Percentiles rank a stretch among this genome's conserved stretches.
phyloP scores from a whole-genome alignment of 2,329 filamentous ascomycete species.

The Hypoxylon sp. region DNA sequence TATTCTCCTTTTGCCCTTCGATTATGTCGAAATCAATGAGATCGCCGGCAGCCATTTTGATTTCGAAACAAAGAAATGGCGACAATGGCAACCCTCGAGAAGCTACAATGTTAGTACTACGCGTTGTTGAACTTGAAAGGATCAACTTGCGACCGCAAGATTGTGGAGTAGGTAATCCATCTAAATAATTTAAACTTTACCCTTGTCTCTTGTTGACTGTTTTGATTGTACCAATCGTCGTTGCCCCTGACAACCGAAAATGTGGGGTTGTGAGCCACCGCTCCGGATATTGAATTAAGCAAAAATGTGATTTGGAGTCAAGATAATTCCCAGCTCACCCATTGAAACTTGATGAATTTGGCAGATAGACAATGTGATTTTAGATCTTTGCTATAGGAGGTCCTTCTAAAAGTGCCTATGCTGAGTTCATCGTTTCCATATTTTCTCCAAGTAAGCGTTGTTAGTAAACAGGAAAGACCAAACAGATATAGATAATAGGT shows the following conservation, averaged over 20 bases:
- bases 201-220: slow-evolving; percentile 50
- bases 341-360: too few relatives aligned
- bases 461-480: too few relatives aligned
- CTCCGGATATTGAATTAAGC: slow-evolving; percentile 29
- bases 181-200: slow-evolving; percentile 15
- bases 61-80: slow-evolving; percentile 39
- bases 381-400: too few relatives aligned
- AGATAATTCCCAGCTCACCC: too few relatives aligned
- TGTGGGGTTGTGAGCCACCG: slow-evolving; percentile 17
- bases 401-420: too few relatives aligned
- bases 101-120: slow-evolving; percentile 44
- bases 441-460: too few relatives aligned
- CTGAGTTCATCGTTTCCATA: too few relatives aligned
- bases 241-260: slow-evolving; percentile 50
- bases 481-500: too few relatives aligned
- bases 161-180: slow-evolving; percentile 28
- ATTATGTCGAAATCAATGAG: slow-evolving; percentile 89
- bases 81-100: slow-evolving; percentile 34
- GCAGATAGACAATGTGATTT: too few relatives aligned
- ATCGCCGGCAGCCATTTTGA: slow-evolving; percentile 66
- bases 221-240: slow-evolving; percentile 43
- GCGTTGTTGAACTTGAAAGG: slow-evolving; percentile 38
- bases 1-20: slow-evolving; percentile 98
- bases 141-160: slow-evolving; percentile 24
- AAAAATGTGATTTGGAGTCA: too few relatives aligned